phyloP scores from a whole-genome alignment of 768 basidiomycete genomes.

The Amanita fuliginea region DNA sequence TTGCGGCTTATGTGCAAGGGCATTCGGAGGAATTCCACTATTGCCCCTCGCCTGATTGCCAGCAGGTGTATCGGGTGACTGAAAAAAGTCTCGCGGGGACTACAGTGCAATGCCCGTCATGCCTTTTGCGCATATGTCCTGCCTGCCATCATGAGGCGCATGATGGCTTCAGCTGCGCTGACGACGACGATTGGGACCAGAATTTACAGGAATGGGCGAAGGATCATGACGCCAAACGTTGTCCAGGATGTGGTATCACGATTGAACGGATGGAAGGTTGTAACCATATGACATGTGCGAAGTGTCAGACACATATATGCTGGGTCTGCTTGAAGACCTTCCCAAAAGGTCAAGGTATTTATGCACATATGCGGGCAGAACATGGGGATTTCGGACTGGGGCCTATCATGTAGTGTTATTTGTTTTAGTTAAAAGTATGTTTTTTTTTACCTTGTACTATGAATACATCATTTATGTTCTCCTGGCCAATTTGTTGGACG shows the following conservation, averaged over 20 bases:
- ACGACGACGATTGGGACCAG: slow-evolving; percentile 41
- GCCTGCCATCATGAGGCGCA: slow-evolving; percentile 46
- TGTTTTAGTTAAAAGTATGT: slow-evolving; percentile 12
- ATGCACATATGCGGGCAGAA: slow-evolving; percentile 58
- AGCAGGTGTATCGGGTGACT: slow-evolving; percentile 56
- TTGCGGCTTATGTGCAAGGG: slow-evolving; percentile 47
- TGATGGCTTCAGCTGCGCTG: slow-evolving; percentile 55
- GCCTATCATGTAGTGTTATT: slow-evolving; percentile 9
- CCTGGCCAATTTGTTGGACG: not conserved
- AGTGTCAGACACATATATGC: slow-evolving; percentile 69
- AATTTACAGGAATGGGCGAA: slow-evolving; percentile 57
- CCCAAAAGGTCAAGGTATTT: slow-evolving; percentile 57
- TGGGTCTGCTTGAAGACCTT: slow-evolving; percentile 75
- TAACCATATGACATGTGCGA: slow-evolving; percentile 73
- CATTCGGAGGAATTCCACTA: slow-evolving; percentile 54
- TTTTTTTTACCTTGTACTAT: slow-evolving; percentile 7
- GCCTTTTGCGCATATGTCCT: slow-evolving; percentile 59
- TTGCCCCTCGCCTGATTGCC: slow-evolving; percentile 75
- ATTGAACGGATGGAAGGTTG: slow-evolving; percentile 72
- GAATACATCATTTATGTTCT: not conserved
- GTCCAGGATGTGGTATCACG: slow-evolving; percentile 57
- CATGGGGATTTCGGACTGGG: slow-evolving; percentile 57
- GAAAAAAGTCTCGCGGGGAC: slow-evolving; percentile 23
- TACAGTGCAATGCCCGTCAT: slow-evolving; percentile 59
- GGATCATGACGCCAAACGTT: slow-evolving; percentile 57